These are phyloP conservation scores for Naganishia sp. DNA, from an alignment of 1,284 basidiomycete species.

Conservation along the genomic window DNA sequence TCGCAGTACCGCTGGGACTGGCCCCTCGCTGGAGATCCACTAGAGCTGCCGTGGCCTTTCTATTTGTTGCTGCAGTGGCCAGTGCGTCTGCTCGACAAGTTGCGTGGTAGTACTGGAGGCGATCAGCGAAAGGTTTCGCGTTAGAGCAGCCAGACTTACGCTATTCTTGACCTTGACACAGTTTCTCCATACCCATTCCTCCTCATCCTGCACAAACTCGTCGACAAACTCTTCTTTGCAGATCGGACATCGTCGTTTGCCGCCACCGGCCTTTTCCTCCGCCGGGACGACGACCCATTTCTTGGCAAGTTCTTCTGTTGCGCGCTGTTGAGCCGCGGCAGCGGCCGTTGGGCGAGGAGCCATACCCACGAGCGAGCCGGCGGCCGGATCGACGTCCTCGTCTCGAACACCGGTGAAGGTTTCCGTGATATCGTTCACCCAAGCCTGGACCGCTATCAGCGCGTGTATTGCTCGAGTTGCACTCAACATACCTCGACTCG, in stretches of 20 bases:
- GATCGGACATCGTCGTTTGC: conserved; percentile 88
- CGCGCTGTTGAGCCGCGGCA: conserved; percentile 68
- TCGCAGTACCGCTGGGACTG: conserved; percentile 27
- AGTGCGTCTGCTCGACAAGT: conserved; percentile 77
- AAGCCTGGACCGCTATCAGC: conserved; percentile 63
- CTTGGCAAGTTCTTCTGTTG: conserved; percentile 65
- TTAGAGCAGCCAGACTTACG: neutral
- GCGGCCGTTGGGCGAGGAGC: conserved; percentile 60
- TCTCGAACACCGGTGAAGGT: conserved; percentile 25
- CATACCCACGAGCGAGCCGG: conserved; percentile 30
- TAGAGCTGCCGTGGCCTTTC: conserved; percentile 12
- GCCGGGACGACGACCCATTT: conserved; percentile 80
- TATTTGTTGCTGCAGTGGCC: conserved; percentile 36
- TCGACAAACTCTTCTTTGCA: conserved; percentile 93
- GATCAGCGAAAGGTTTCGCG: conserved; percentile 3
- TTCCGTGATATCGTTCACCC: conserved; percentile 66
- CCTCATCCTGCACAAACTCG: conserved; percentile 93
- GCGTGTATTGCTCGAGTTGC: conserved; percentile 25
- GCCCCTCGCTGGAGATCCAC: conserved; percentile 8
- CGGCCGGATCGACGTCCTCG: conserved; percentile 21
- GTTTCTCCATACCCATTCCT: conserved; percentile 98
- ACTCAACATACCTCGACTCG: conserved; percentile 70
- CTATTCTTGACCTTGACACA: conserved; percentile 22
- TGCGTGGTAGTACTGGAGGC: conserved; percentile 75
- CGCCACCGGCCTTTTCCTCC: conserved; percentile 51